Evolutionary conservation across 129 eudicot genomes (phyloP).

Genomic region (Scalesia atractyloides): DNA sequence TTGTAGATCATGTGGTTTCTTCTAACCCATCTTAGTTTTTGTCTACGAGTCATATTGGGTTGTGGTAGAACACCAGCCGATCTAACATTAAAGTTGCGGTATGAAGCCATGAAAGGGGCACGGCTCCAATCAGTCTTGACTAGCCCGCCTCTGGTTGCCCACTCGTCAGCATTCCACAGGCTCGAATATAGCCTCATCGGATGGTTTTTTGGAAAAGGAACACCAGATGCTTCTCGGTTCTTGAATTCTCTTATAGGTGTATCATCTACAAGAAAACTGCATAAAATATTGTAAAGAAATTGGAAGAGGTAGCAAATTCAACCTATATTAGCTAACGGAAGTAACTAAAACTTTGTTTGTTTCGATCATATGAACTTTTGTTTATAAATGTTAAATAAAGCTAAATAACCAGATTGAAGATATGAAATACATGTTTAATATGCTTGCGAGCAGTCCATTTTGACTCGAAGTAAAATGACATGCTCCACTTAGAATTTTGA

Average conservation of each 20-base stretch:
- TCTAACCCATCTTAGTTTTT: conserved; percentile 22
- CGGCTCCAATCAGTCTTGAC: conserved; percentile 60
- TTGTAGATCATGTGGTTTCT: conserved; percentile 31
- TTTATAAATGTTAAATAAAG: too few species aligned
- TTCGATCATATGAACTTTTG: too few species aligned
- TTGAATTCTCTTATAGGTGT: conserved; percentile 56
- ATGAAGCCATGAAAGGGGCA: conserved; percentile 53
- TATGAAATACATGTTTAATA: too few species aligned
- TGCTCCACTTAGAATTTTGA: too few species aligned
- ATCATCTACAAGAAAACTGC: conserved; percentile 49
- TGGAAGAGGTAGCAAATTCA: too few species aligned
- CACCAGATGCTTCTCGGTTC: conserved; percentile 41
- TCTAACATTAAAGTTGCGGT: conserved; percentile 39
- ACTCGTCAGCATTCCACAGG: conserved; percentile 61
- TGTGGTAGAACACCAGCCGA: conserved; percentile 34
- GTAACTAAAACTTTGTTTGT: too few species aligned
- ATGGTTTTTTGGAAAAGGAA: conserved; percentile 50
- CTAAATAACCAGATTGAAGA: too few species aligned
- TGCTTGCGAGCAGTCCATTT: too few species aligned
- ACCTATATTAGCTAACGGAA: too few species aligned
- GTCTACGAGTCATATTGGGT: not conserved
- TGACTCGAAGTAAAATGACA: too few species aligned
- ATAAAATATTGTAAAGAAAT: not conserved
- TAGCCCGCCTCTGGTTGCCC: conserved; percentile 69
- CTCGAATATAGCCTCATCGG: conserved; percentile 57